A percentile compares a stretch with the other conserved stretches of the same genome.
These are phyloP conservation scores for Nakazawaea ernobii DNA, from an alignment of 805 yeast genomes.

Conservation along the genomic window DNA sequence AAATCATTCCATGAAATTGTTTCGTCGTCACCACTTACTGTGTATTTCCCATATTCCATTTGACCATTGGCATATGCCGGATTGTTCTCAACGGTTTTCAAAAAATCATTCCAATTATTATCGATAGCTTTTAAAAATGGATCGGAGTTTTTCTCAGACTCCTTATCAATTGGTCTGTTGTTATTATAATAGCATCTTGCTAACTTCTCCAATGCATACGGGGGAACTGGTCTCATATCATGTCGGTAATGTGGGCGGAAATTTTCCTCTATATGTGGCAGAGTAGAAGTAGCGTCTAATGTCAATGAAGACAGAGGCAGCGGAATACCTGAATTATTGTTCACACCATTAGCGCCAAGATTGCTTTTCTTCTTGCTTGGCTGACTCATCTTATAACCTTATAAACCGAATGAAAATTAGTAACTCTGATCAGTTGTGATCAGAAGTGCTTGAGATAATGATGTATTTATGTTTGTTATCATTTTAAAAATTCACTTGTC, in stretches of 20 bases:
- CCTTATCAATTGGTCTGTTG: slow-evolving; percentile 4
- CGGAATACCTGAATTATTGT: not conserved
- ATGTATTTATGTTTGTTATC: too few species aligned
- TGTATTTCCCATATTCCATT: slow-evolving; percentile 15
- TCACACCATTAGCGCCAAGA: too few species aligned
- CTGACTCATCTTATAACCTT: too few species aligned
- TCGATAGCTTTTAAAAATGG: slow-evolving; percentile 17
- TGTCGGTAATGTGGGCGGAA: slow-evolving; percentile 15
- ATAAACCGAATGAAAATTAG: too few species aligned
- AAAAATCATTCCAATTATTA: slow-evolving; percentile 18
- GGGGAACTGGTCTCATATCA: slow-evolving; percentile 41
- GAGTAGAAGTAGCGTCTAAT: not conserved
- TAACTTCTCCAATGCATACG: slow-evolving; percentile 58
- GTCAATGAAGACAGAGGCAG: not conserved
- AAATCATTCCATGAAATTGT: slow-evolving; percentile 16
- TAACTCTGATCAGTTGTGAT: too few species aligned
- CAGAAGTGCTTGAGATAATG: too few species aligned
- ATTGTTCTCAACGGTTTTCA: slow-evolving; percentile 21
- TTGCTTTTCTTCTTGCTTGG: too few species aligned
- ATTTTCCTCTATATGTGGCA: not conserved
- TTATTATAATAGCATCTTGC: slow-evolving; percentile 32
- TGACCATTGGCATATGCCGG: slow-evolving; percentile 20
- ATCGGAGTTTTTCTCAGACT: slow-evolving; percentile 11
- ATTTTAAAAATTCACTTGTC: too few species aligned
- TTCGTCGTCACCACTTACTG: not conserved